A percentile compares a stretch with the other conserved stretches of the same genome.
Evolutionary conservation across 148 eudicot species (phyloP).

Genomic region (Chenopodium berlandieri): DNA sequence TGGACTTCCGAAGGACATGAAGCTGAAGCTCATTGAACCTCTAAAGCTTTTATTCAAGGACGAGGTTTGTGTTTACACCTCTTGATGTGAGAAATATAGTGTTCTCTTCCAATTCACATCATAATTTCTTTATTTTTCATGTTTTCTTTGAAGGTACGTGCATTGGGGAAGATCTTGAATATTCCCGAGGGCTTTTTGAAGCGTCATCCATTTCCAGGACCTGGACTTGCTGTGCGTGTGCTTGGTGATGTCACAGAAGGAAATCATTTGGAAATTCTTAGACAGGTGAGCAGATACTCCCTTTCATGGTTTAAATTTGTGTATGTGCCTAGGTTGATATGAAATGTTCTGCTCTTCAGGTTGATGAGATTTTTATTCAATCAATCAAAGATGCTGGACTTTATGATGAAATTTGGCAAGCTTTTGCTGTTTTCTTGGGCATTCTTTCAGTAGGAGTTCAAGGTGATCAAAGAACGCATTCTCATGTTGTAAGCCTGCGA

Average conservation of each 20-base stretch:
- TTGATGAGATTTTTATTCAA: constrained; percentile 93
- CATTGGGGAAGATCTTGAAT: constrained; percentile 72
- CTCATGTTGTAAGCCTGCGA: constrained; percentile 83
- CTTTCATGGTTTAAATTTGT: neutral
- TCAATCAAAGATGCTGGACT: constrained; percentile 85
- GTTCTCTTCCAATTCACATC: neutral
- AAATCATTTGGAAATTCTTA: constrained; percentile 70
- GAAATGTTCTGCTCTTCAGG: constrained; percentile 36
- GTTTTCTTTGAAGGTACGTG: constrained; percentile 62
- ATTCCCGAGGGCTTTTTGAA: constrained; percentile 78
- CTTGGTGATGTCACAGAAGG: constrained; percentile 90
- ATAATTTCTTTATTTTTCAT: neutral
- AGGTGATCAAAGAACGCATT: constrained; percentile 95
- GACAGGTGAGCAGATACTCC: constrained; percentile 44
- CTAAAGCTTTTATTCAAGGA: constrained; percentile 91
- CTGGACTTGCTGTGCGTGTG: constrained; percentile 94
- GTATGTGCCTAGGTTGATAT: neutral
- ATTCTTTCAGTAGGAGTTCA: constrained; percentile 87
- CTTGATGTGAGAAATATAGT: neutral
- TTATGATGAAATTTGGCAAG: constrained; percentile 97
- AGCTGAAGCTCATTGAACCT: constrained; percentile 92
- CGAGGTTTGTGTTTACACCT: constrained; percentile 50
- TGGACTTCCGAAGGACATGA: constrained; percentile 99
- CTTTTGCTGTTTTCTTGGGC: constrained; percentile 89
- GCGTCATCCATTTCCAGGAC: constrained; percentile 99